Base-by-base conservation (phyloP, 805 yeast genomes). In the Metschnikowia santaceciliae region DNA sequence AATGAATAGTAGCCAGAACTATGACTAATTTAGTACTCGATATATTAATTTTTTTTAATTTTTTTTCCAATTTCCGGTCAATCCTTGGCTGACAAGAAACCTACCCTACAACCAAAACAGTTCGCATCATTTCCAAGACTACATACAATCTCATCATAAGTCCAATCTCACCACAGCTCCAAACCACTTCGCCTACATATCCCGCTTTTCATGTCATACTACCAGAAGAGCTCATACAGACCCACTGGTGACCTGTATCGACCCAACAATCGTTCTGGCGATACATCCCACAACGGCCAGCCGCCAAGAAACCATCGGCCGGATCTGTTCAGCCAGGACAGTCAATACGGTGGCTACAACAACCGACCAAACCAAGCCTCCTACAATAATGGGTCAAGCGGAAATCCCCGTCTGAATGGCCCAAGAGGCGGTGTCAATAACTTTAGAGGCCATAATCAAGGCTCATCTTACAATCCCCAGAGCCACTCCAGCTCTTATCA, bases 181-280 rank as follows among this genome's bases (percentile, higher is more conserved):
- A 26, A 26, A 26, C 30, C 10, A 39, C 7, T 32, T 33, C 19
- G 4, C 30, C 23, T 6, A 20, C 32, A 22, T 6, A 32, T 20
- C 11, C 30, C 11, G 10, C 37, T 32, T 17, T 6, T 13, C 46
- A 57, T 57, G 61, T 56, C 59, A 15, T 49, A 54, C 35, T 42
- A 55, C 47, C 54, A 49, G 20, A 54, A 55, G 32, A 50, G 53
- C 30, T 52, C 55, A 6, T 49, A 52, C 42, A 47, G 57, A 23
- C 58, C 54, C 4, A 51, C 54, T 14, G 56, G 52, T 11, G 61
- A 57, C 35, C 61, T 55, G 59, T 57, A 57, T 34, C 61, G 59
- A 7, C 61, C 59, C 14, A 40, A 36, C n/a, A 40, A 36, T 32
- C 38, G 48, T 15, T 35, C 42, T 7, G 22, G 43, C 13, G 19